Conservation (phyloP, 2,329 filamentous ascomycete species). For the Elsinoe batatas region DNA sequence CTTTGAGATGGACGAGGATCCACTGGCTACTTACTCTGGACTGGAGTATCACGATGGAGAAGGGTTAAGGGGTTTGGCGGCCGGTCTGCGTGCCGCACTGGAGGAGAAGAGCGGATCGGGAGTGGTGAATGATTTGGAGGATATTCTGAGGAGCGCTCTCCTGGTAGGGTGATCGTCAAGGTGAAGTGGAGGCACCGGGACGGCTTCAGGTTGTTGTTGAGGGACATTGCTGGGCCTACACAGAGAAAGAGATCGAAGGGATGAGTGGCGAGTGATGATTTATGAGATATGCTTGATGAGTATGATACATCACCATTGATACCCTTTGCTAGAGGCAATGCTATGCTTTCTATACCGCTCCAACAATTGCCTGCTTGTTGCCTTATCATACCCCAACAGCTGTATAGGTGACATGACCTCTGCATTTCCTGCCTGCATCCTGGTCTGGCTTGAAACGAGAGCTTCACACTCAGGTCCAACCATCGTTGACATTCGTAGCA, state of each 20-base stretch:
- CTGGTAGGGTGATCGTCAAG: background rate
- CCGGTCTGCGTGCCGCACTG: background rate
- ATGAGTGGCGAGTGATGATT: background rate
- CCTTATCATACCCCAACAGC: too few relatives aligned
- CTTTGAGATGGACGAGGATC: background rate
- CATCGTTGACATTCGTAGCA: too few relatives aligned
- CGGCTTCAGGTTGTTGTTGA: too few relatives aligned
- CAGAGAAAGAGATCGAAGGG: too few relatives aligned
- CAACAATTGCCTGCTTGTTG: too few relatives aligned
- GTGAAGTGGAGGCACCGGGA: background rate
- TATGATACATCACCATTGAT: conserved; percentile 6
- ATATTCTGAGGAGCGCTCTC: background rate
- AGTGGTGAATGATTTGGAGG: background rate
- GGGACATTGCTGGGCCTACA: too few relatives aligned
- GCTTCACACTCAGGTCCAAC: too few relatives aligned
- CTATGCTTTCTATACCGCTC: background rate
- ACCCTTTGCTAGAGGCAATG: background rate
- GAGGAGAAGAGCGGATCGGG: background rate
- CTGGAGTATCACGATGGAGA: background rate
- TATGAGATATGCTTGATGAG: conserved; percentile 6
- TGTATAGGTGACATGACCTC: too few relatives aligned
- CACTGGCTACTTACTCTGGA: background rate
- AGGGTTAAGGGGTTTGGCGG: background rate
- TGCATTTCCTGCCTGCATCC: too few relatives aligned
- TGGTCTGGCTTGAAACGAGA: too few relatives aligned